Conservation (phyloP, 495 filamentous ascomycete genomes). For the Penicillium longicatenatum region DNA sequence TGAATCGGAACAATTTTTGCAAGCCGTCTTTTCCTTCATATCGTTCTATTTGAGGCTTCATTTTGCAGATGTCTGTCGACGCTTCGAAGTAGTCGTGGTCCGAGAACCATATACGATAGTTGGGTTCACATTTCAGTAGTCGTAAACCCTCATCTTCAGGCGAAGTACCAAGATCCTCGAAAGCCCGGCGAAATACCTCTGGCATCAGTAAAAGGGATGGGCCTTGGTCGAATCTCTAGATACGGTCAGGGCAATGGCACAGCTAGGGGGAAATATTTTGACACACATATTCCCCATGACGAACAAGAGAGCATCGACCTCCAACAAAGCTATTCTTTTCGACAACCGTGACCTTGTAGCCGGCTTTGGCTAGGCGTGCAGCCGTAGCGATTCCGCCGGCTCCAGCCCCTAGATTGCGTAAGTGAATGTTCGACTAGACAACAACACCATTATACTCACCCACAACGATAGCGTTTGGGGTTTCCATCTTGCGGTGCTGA, state of each 20-base stretch:
- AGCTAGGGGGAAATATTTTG: conserved; percentile 14
- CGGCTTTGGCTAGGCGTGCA: conserved; percentile 66
- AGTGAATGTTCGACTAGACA: background rate
- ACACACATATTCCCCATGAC: conserved; percentile 53
- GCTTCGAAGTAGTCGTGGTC: conserved; percentile 61
- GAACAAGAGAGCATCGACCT: conserved; percentile 62
- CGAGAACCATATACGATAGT: conserved; percentile 69
- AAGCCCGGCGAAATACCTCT: conserved; percentile 62
- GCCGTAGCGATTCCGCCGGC: conserved; percentile 68
- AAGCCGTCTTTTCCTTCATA: conserved; percentile 68
- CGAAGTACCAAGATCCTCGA: conserved; percentile 62
- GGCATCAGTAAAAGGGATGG: conserved; percentile 70
- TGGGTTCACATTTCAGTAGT: conserved; percentile 68
- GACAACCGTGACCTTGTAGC: conserved; percentile 64
- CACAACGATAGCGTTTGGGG: background rate
- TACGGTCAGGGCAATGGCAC: background rate
- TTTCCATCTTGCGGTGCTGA: background rate
- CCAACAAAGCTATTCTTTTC: conserved; percentile 71
- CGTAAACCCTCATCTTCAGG: conserved; percentile 59
- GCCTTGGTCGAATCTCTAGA: conserved; percentile 69
- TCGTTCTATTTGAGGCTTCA: conserved; percentile 68
- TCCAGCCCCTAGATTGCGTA: conserved; percentile 56
- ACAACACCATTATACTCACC: background rate
- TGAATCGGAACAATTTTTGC: conserved; percentile 59
- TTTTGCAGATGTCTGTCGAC: conserved; percentile 59